Percentiles rank a stretch among this genome's conserved stretches.
These are phyloP conservation scores for Rhodocollybia butyracea DNA, from an alignment of 768 basidiomycete genomes.

Conservation along the genomic window DNA sequence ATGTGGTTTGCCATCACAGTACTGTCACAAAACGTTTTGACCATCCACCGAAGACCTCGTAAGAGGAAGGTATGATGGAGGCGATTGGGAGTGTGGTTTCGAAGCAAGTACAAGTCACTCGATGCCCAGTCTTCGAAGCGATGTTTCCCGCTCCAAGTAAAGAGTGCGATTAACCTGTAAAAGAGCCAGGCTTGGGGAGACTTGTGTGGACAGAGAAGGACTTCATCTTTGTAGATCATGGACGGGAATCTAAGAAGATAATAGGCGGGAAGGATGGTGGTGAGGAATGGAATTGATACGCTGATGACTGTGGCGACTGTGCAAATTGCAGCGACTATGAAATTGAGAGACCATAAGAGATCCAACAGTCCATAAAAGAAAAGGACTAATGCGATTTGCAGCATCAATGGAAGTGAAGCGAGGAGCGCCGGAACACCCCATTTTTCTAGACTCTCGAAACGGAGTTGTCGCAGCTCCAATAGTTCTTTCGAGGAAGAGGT, in stretches of 20 bases:
- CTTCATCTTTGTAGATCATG: constrained; percentile 3
- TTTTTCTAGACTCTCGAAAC: constrained; percentile 24
- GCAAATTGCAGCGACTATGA: constrained; percentile 16
- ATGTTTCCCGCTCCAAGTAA: background rate
- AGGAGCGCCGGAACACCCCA: constrained; percentile 29
- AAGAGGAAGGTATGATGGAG: background rate
- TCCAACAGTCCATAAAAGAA: constrained; percentile 27
- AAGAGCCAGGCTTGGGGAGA: constrained; percentile 25
- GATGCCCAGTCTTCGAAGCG: constrained; percentile 2
- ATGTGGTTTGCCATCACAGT: constrained; percentile 8
- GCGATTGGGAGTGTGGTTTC: background rate
- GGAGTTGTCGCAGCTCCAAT: constrained; percentile 24
- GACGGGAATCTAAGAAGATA: constrained; percentile 12
- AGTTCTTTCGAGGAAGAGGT: constrained; percentile 16
- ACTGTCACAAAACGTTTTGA: constrained; percentile 7
- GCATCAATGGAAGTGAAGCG: constrained; percentile 23
- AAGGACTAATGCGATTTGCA: constrained; percentile 26
- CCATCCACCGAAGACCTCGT: constrained; percentile 5
- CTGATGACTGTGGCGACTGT: constrained; percentile 17
- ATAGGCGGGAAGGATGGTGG: constrained; percentile 21
- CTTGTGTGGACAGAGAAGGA: constrained; percentile 23
- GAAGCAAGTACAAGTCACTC: constrained; percentile 3
- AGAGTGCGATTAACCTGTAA: constrained; percentile 8
- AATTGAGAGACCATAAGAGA: constrained; percentile 23
- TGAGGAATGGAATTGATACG: constrained; percentile 17